phyloP scores from a whole-genome alignment of 2,329 filamentous ascomycete species.

The Xylariaceae sp. region DNA sequence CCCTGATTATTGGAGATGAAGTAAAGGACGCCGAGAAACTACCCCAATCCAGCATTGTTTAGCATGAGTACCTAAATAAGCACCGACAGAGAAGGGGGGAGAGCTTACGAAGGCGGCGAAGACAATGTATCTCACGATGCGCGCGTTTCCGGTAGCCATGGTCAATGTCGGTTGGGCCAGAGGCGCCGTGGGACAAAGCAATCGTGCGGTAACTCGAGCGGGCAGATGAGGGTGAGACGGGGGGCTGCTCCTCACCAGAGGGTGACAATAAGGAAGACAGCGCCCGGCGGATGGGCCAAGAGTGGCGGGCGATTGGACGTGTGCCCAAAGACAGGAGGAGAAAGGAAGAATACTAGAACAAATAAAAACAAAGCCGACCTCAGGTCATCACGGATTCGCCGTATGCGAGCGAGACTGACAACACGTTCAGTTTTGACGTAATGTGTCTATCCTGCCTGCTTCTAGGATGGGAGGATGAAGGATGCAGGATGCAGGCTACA shows the following conservation, averaged over 20 bases:
- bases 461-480: neutral
- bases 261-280: constrained; percentile 10
- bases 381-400: constrained; percentile 23
- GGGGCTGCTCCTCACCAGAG: constrained; percentile 6
- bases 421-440: neutral
- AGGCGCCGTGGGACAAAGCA: constrained; percentile 7
- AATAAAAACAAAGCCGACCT: constrained; percentile 23
- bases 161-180: constrained; percentile 22
- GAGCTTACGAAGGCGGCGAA: constrained; percentile 74
- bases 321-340: constrained; percentile 14
- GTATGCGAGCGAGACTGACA: neutral
- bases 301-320: constrained; percentile 19
- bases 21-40: constrained; percentile 70
- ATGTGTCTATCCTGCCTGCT: neutral
- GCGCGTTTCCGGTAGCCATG: constrained; percentile 64
- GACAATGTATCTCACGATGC: constrained; percentile 72
- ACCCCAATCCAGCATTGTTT: constrained; percentile 16
- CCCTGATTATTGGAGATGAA: constrained; percentile 63
- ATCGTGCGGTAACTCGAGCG: constrained; percentile 2
- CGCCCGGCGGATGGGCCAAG: constrained; percentile 10
- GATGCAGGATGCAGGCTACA: neutral
- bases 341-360: neutral
- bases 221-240: neutral
- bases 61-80: constrained; percentile 13
- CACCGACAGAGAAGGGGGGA: neutral